These are phyloP conservation scores for Tephrocybe sp. DNA, from an alignment of 768 basidiomycete species.

Conservation along the genomic window DNA sequence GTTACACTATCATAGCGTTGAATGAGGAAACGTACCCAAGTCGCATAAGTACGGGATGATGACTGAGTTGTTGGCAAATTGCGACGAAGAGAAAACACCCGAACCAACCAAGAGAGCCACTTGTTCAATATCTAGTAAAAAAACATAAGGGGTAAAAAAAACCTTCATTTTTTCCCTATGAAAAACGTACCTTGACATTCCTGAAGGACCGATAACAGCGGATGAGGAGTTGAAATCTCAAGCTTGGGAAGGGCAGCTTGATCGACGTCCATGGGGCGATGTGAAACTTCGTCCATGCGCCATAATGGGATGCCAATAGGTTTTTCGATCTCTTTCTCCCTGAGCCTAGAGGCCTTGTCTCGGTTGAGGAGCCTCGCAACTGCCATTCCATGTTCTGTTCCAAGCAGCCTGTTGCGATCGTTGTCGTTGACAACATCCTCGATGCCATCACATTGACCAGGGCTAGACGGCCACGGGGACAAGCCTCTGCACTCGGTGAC, in stretches of 20 bases:
- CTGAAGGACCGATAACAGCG: constrained; percentile 30
- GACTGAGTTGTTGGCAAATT: constrained; percentile 23
- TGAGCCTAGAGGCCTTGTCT: constrained; percentile 32
- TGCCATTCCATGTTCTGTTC: constrained; percentile 38
- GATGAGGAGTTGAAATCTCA: constrained; percentile 16
- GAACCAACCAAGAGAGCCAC: constrained; percentile 39
- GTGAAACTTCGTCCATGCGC: constrained; percentile 15
- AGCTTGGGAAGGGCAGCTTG: constrained; percentile 8
- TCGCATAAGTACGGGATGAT: constrained; percentile 40
- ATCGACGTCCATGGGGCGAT: constrained; percentile 16
- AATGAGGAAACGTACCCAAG: constrained; percentile 36
- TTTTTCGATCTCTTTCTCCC: constrained; percentile 23
- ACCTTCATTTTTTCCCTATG: too few relatives aligned
- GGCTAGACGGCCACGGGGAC: constrained; percentile 18
- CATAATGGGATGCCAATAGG: constrained; percentile 30
- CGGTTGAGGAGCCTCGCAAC: constrained; percentile 42
- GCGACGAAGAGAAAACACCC: constrained; percentile 36
- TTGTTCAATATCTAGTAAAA: constrained; percentile 35
- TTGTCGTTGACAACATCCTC: constrained; percentile 29
- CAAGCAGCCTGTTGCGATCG: constrained; percentile 36
- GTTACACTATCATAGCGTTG: neutral
- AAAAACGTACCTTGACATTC: too few relatives aligned
- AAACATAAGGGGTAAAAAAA: constrained; percentile 6
- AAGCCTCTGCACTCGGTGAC: constrained; percentile 25
- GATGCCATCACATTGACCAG: constrained; percentile 10